phyloP scores from a whole-genome alignment of 208 protist genomes.

The Vickermania ingenoplastis region DNA sequence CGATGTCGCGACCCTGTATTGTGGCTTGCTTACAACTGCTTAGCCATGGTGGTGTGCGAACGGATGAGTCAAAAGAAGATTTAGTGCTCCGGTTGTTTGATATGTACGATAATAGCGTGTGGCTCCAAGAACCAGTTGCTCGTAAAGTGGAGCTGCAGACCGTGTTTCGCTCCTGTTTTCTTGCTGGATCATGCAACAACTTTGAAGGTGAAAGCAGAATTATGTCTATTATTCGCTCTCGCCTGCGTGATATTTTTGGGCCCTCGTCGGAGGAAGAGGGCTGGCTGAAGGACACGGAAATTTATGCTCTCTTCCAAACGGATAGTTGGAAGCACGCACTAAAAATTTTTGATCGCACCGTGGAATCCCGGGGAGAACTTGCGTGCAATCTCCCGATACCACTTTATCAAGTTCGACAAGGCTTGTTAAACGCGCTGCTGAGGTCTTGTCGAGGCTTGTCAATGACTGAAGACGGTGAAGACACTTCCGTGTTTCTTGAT shows the following conservation, averaged over 20 bases:
- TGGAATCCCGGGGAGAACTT: slow-evolving; percentile 12
- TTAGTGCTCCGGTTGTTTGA: slow-evolving; percentile 23
- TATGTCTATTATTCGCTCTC: not conserved
- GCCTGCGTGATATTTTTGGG: slow-evolving; percentile 36
- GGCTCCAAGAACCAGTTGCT: slow-evolving; percentile 56
- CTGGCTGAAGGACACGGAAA: slow-evolving; percentile 60
- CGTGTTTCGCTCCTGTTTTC: slow-evolving; percentile 68
- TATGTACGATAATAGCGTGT: slow-evolving; percentile 54
- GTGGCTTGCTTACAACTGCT: slow-evolving; percentile 72
- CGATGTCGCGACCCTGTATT: slow-evolving; percentile 47
- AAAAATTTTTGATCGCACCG: slow-evolving; percentile 27
- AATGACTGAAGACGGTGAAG: not conserved
- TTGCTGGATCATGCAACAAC: no score
- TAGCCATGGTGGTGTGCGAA: slow-evolving; percentile 19
- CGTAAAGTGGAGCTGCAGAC: slow-evolving; percentile 68
- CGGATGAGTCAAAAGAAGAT: slow-evolving; percentile 13
- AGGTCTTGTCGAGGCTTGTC: not conserved
- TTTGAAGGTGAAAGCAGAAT: no score
- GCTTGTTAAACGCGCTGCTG: not conserved
- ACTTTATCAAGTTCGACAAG: not conserved
- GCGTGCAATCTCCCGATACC: not conserved
- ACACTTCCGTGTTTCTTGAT: not conserved
- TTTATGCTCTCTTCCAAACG: slow-evolving; percentile 42
- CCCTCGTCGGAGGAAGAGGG: slow-evolving; percentile 33
- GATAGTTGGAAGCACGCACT: slow-evolving; percentile 27